A percentile compares a stretch with the other conserved stretches of the same genome.
Conservation (phyloP, 352 stramenopile species). For the Pythium myriotylum region DNA sequence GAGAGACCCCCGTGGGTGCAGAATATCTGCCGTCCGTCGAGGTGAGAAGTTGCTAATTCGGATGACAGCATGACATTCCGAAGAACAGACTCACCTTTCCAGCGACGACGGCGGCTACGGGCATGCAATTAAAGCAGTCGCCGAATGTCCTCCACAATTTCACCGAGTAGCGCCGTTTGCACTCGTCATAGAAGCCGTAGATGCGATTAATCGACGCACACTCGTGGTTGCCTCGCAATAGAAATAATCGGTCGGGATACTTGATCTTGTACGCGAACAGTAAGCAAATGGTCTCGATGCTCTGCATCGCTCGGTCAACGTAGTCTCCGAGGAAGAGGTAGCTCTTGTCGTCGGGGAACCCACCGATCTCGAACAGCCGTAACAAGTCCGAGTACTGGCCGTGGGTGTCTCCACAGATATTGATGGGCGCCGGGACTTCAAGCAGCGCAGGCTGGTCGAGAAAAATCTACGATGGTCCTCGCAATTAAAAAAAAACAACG, state of each 20-base stretch:
- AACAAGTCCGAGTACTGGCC: constrained; percentile 98
- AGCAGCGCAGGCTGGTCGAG: constrained; percentile 94
- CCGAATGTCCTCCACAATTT: constrained; percentile 96
- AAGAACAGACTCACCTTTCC: constrained; percentile 78
- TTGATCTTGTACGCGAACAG: constrained; percentile 99
- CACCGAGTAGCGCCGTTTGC: constrained; percentile 93
- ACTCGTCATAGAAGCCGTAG: constrained; percentile 99
- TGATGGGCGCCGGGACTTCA: constrained; percentile 94
- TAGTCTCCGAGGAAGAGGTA: constrained; percentile 88
- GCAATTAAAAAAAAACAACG: not conserved
- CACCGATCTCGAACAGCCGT: constrained; percentile 94
- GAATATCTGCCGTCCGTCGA: constrained; percentile 90
- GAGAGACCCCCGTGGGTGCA: constrained; percentile 95
- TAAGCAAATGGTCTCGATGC: constrained; percentile 98
- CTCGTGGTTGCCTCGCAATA: constrained; percentile 99
- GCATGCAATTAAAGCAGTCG: constrained; percentile 99
- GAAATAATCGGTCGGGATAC: constrained; percentile 97
- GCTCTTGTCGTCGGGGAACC: constrained; percentile 85
- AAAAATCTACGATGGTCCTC: constrained; percentile 55
- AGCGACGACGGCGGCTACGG: constrained; percentile 94
- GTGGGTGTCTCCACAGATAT: constrained; percentile 98
- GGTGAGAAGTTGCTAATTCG: no score
- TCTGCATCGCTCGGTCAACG: constrained; percentile 95
- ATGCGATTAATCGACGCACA: constrained; percentile 98
- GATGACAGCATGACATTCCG: no score